Conservation (phyloP, 192 early-diverging fungal genomes). For the Coemansia sp. region DNA sequence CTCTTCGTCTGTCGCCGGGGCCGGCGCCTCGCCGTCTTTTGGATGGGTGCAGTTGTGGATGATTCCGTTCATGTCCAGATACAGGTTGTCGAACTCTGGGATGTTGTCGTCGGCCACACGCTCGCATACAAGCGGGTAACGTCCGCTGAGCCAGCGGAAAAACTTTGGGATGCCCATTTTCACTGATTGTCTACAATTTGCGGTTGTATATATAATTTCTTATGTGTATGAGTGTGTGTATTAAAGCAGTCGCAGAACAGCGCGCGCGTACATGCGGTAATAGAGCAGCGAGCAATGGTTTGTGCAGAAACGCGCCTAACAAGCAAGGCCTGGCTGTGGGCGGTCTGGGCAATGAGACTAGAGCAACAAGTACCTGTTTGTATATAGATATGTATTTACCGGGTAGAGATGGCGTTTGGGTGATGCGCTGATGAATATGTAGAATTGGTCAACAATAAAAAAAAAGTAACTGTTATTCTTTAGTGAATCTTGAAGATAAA, state of each 20-base stretch:
- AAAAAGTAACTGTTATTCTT: neutral
- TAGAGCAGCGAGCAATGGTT: no score
- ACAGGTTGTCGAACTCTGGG: slow-evolving; percentile 97
- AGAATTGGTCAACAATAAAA: neutral
- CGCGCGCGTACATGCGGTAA: no score
- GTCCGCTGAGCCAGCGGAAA: slow-evolving; percentile 96
- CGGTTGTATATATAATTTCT: neutral
- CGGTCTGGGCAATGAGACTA: neutral
- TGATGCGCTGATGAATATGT: neutral
- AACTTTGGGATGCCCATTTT: slow-evolving; percentile 89
- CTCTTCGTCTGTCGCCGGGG: slow-evolving; percentile 88
- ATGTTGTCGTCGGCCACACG: slow-evolving; percentile 87
- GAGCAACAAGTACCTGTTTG: slow-evolving; percentile 3
- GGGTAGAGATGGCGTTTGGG: neutral
- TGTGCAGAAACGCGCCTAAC: no score
- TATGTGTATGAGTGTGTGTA: neutral
- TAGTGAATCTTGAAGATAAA: neutral
- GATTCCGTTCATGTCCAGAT: slow-evolving; percentile 99
- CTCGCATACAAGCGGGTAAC: slow-evolving; percentile 94
- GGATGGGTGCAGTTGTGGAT: slow-evolving; percentile 96
- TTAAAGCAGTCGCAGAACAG: no score
- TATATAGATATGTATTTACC: slow-evolving; percentile 3
- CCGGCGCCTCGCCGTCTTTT: slow-evolving; percentile 84
- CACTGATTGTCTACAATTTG: neutral
- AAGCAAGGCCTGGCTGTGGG: no score